Evolutionary conservation across 129 eudicot genomes (phyloP).

Genomic region (Logfia minima): DNA sequence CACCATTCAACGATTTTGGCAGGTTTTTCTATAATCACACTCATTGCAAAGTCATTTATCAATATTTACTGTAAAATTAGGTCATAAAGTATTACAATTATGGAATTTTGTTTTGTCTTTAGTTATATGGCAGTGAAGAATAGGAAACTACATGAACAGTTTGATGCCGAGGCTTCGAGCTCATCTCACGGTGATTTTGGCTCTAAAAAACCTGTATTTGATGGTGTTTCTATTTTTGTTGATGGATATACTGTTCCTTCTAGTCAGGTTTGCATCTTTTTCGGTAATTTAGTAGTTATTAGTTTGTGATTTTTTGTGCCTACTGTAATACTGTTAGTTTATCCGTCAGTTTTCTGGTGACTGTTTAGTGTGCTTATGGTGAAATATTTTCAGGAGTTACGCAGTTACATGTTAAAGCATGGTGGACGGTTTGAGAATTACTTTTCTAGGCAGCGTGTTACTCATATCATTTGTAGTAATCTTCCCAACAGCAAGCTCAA

Average conservation of each 20-base stretch:
- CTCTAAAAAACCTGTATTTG: constrained; percentile 60
- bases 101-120: constrained; percentile 26
- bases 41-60: too few species aligned
- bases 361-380: constrained; percentile 12
- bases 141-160: constrained; percentile 81
- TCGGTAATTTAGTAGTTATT: constrained; percentile 4
- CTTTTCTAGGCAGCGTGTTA: constrained; percentile 83
- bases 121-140: constrained; percentile 95
- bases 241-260: constrained; percentile 94
- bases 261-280: constrained; percentile 68
- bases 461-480: constrained; percentile 93
- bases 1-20: constrained; percentile 86
- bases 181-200: constrained; percentile 53
- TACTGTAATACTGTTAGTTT: neutral
- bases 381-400: constrained; percentile 60
- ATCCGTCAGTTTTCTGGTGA: neutral
- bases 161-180: constrained; percentile 75
- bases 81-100: neutral
- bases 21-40: constrained; percentile 38
- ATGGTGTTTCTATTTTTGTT: constrained; percentile 88
- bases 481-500: constrained; percentile 90
- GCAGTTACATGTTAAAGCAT: constrained; percentile 77
- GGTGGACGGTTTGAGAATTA: constrained; percentile 94
- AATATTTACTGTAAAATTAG: neutral
- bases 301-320: neutral